These are phyloP conservation scores for Cenchrus americanus DNA, from an alignment of 176 grass and related monocot species.

Conservation along the genomic window DNA sequence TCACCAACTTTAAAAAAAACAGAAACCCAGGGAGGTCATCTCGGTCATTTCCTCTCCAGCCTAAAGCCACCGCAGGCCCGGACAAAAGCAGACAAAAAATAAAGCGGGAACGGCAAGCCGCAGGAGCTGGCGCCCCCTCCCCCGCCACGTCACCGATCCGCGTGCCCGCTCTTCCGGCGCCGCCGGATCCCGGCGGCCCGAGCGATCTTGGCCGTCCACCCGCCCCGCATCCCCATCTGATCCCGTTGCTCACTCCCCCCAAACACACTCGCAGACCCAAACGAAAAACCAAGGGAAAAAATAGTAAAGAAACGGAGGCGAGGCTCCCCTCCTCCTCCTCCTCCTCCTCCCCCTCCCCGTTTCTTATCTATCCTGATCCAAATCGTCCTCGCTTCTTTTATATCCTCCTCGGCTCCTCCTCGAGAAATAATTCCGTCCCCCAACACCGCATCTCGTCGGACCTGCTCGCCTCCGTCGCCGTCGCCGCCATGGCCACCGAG, in stretches of 20 bases:
- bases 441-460: not conserved
- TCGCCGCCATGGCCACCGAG: slow-evolving; percentile 63
- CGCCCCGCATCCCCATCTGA: not conserved
- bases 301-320: slow-evolving; percentile 41
- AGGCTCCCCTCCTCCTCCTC: slow-evolving; percentile 5
- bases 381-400: slow-evolving; percentile 32
- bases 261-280: slow-evolving; percentile 10
- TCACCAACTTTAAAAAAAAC: not conserved
- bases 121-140: not conserved
- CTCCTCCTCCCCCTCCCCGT: slow-evolving; percentile 40
- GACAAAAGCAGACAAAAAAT: slow-evolving; percentile 53
- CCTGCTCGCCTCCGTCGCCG: slow-evolving; percentile 1
- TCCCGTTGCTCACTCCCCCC: slow-evolving; percentile 1
- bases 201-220: slow-evolving; percentile 34
- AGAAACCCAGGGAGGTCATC: not conserved
- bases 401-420: slow-evolving; percentile 44
- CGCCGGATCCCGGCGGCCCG: slow-evolving; percentile 29
- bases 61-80: slow-evolving; percentile 33
- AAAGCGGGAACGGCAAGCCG: slow-evolving; percentile 29
- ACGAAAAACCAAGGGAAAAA: slow-evolving; percentile 33
- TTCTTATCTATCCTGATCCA: slow-evolving; percentile 66
- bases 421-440: slow-evolving; percentile 11
- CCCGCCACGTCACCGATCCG: slow-evolving; percentile 80
- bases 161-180: not conserved
- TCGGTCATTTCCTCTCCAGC: not conserved